A percentile compares a stretch with the other conserved stretches of the same genome.
These are phyloP conservation scores for Strobilomyces confusus DNA, from an alignment of 768 basidiomycete genomes.

Conservation along the genomic window DNA sequence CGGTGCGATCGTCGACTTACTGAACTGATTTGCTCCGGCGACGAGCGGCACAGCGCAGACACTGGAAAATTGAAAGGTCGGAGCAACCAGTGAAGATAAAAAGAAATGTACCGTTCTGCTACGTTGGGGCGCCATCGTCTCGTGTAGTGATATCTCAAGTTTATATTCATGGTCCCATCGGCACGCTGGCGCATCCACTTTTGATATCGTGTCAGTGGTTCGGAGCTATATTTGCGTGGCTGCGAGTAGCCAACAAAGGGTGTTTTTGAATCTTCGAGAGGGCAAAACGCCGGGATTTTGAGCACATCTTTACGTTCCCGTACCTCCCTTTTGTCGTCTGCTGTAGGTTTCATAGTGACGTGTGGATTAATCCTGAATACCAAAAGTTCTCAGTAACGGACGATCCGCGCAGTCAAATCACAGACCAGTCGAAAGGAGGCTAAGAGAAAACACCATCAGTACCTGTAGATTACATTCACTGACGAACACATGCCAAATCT, in stretches of 20 bases:
- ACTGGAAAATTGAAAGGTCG: conserved; percentile 26
- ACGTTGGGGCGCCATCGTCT: conserved; percentile 35
- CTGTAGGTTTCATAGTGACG: conserved; percentile 31
- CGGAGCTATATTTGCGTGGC: conserved; percentile 38
- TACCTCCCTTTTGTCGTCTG: conserved; percentile 32
- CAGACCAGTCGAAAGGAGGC: conserved; percentile 70
- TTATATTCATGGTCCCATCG: conserved; percentile 17
- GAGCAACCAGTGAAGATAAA: neutral
- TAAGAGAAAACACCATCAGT: conserved; percentile 21
- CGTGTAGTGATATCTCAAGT: conserved; percentile 58
- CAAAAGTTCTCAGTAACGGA: conserved; percentile 1
- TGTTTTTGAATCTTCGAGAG: conserved; percentile 23
- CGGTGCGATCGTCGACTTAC: conserved; percentile 30
- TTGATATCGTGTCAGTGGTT: conserved; percentile 45
- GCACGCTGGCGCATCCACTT: conserved; percentile 32
- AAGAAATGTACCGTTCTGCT: conserved; percentile 48
- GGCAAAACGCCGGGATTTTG: conserved; percentile 46
- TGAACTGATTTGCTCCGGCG: conserved; percentile 47
- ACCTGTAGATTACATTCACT: conserved; percentile 4
- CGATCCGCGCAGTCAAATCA: neutral
- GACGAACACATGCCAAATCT: conserved; percentile 53
- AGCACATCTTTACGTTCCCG: conserved; percentile 32
- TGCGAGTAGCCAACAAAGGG: conserved; percentile 44
- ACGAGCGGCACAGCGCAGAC: conserved; percentile 52
- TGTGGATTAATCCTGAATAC: conserved; percentile 57